phyloP scores from a whole-genome alignment of 139 green algal species.

The Trebouxia sp. region DNA sequence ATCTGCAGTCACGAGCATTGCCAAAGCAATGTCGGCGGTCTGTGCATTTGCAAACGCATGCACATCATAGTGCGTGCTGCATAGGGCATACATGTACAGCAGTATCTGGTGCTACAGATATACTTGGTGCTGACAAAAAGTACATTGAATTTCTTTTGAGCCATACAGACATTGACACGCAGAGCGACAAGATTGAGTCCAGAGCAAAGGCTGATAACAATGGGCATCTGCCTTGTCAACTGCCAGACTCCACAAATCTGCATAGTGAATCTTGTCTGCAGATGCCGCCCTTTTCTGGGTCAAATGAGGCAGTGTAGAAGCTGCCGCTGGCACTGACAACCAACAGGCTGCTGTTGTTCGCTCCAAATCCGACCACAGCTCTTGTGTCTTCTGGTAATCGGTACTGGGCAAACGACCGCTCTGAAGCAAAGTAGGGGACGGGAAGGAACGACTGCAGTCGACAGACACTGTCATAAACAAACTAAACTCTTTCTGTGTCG shows the following conservation, averaged over 20 bases:
- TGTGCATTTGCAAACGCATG: no score
- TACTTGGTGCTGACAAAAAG: no score
- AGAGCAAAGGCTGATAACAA: no score
- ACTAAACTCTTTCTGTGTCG: background rate
- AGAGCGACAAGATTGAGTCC: no score
- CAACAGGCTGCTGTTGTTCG: conserved; percentile 57
- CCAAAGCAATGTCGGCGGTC: no score
- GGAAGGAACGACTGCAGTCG: conserved; percentile 39
- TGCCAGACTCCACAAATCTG: conserved; percentile 57
- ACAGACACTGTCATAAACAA: background rate
- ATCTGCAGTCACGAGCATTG: no score
- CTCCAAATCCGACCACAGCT: conserved; percentile 70
- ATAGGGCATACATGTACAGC: no score
- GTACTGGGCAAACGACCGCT: conserved; percentile 91
- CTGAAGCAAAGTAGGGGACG: conserved; percentile 78
- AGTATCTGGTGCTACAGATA: background rate
- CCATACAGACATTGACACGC: no score
- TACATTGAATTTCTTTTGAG: no score
- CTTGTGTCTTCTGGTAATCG: conserved; percentile 52
- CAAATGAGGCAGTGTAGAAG: conserved; percentile 71
- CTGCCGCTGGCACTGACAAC: conserved; percentile 53
- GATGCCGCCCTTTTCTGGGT: conserved; percentile 63
- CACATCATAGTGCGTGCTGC: no score
- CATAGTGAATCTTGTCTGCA: conserved; percentile 52
- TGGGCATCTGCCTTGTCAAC: background rate